These are phyloP conservation scores for Chalciporus chontae DNA, from an alignment of 768 basidiomycete species.

Conservation along the genomic window DNA sequence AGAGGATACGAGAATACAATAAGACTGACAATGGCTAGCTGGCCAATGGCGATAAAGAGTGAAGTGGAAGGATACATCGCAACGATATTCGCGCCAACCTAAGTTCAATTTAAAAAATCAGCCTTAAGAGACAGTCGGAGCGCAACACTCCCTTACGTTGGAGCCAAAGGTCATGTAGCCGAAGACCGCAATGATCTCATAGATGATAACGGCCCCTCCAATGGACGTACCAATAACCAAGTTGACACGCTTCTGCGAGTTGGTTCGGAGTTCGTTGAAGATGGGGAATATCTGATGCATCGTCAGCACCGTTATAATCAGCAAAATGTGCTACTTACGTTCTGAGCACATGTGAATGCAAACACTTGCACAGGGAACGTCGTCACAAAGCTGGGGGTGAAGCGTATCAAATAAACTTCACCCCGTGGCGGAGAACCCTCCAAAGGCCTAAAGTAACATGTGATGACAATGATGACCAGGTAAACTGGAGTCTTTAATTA, in stretches of 20 bases:
- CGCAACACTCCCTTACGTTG: conserved; percentile 45
- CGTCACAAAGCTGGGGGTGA: conserved; percentile 74
- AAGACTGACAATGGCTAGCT: conserved; percentile 86
- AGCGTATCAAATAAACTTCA: conserved; percentile 66
- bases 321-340: conserved; percentile 47
- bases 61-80: conserved; percentile 93
- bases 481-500: conserved; percentile 48
- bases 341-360: conserved; percentile 90
- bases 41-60: conserved; percentile 88
- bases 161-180: conserved; percentile 94
- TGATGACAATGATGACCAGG: conserved; percentile 73
- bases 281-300: conserved; percentile 77
- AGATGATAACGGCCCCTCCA: conserved; percentile 76
- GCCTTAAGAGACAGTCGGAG: not conserved
- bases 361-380: conserved; percentile 94
- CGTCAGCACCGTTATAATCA: conserved; percentile 8
- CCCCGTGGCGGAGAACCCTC: conserved; percentile 61
- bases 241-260: conserved; percentile 83
- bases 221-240: conserved; percentile 84
- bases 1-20: conserved; percentile 93
- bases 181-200: conserved; percentile 84
- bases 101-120: conserved; percentile 3
- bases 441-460: conserved; percentile 74
- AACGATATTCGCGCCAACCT: conserved; percentile 91
- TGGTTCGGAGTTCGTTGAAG: conserved; percentile 84